phyloP scores from a whole-genome alignment of 2,329 filamentous ascomycete genomes.

The Clonostachys rosea region DNA sequence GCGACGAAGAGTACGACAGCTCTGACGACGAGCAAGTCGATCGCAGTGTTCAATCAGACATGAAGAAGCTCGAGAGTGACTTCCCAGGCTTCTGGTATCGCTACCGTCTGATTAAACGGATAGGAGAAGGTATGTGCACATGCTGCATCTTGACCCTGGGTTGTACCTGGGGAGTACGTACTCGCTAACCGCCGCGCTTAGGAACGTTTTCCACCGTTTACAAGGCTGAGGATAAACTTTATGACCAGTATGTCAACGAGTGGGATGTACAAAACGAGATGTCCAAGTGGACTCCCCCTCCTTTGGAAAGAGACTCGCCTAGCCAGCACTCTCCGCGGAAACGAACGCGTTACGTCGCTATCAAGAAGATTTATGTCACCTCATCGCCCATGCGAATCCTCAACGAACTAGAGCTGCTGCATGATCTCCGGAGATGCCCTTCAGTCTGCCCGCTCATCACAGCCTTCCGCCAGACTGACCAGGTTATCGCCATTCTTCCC shows the following conservation, averaged over 20 bases:
- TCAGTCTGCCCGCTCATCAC: conserved; percentile 95
- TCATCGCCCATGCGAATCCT: conserved; percentile 90
- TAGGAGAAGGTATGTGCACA: conserved; percentile 72
- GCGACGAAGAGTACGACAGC: conserved; percentile 32
- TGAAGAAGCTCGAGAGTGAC: conserved; percentile 74
- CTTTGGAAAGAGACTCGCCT: conserved; percentile 41
- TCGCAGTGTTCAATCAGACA: conserved; percentile 72
- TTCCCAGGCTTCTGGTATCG: conserved; percentile 81
- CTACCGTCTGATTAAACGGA: conserved; percentile 91
- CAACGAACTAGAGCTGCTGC: conserved; percentile 91
- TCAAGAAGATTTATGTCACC: conserved; percentile 99
- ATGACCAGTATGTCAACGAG: conserved; percentile 76
- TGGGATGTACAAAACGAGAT: conserved; percentile 76
- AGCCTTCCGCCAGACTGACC: conserved; percentile 90
- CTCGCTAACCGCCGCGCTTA: conserved; percentile 26
- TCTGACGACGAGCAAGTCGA: conserved; percentile 63
- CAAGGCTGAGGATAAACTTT: conserved; percentile 91
- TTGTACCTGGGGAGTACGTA: neutral
- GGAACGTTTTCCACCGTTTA: conserved; percentile 98
- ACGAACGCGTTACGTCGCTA: conserved; percentile 75
- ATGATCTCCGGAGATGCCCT: conserved; percentile 76
- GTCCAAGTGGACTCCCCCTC: conserved; percentile 66
- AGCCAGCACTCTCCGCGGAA: conserved; percentile 18
- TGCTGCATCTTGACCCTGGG: neutral
- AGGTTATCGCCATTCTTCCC: conserved; percentile 89